A percentile compares a stretch with the other conserved stretches of the same genome.
Conservation (phyloP, 495 filamentous ascomycete genomes). For the Xylaria sp. region DNA sequence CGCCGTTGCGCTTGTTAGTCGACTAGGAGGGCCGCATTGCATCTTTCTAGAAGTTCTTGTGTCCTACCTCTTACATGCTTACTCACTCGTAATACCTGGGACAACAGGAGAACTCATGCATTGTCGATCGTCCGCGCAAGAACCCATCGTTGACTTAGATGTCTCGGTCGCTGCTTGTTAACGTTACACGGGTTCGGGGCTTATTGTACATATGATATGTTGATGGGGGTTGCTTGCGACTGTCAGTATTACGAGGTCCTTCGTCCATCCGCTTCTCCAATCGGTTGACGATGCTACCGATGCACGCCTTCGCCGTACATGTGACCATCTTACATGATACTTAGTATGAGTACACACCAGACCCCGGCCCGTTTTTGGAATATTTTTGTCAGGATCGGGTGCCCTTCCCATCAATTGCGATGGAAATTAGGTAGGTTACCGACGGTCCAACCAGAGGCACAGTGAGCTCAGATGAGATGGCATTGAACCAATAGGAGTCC, state of each 20-base stretch:
- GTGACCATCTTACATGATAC: background rate
- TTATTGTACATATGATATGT: background rate
- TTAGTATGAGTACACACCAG: background rate
- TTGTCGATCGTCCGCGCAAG: background rate
- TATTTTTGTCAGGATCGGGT: background rate
- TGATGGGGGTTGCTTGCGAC: background rate
- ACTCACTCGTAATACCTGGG: background rate
- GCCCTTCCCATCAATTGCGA: background rate
- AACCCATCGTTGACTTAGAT: background rate
- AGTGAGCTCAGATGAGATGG: background rate
- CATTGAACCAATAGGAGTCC: background rate
- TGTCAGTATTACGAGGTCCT: conserved; percentile 5
- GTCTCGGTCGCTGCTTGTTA: background rate
- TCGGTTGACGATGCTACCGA: background rate
- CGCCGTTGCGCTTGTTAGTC: conserved; percentile 5
- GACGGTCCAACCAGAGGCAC: background rate
- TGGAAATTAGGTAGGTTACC: background rate
- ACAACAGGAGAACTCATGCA: background rate
- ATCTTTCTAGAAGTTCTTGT: conserved; percentile 23
- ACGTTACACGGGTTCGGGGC: background rate
- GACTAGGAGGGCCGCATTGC: background rate
- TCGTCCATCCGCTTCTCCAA: conserved; percentile 4
- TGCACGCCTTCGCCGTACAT: background rate
- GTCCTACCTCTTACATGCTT: conserved; percentile 5
- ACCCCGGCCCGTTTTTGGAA: background rate